A percentile compares a stretch with the other conserved stretches of the same genome.
phyloP scores from a whole-genome alignment of 495 filamentous ascomycete genomes.

The Hypoxylon lienhwacheense region DNA sequence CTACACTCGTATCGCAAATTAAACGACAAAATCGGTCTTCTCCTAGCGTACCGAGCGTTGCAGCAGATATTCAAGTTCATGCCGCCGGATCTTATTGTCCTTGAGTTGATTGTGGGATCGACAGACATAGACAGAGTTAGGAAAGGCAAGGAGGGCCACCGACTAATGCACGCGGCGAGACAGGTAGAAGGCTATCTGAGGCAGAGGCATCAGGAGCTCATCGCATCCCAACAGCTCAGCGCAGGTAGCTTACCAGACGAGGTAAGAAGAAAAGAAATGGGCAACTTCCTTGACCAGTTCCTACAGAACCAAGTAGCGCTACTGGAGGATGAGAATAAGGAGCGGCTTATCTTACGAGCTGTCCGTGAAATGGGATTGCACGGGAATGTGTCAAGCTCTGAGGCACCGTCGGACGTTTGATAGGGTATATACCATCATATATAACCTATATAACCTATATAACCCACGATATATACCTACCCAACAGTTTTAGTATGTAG shows the following conservation, averaged over 20 bases:
- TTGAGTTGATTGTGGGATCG: slow-evolving; percentile 46
- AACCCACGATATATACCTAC: too few species aligned
- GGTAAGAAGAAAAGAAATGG: slow-evolving; percentile 29
- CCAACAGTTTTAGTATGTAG: too few species aligned
- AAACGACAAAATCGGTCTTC: slow-evolving; percentile 54
- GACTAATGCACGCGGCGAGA: slow-evolving; percentile 38
- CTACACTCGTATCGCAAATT: slow-evolving; percentile 51
- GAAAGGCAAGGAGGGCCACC: slow-evolving; percentile 39
- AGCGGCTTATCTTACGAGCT: slow-evolving; percentile 45
- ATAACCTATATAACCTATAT: background rate
- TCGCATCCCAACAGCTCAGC: slow-evolving; percentile 13
- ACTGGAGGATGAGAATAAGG: slow-evolving; percentile 41
- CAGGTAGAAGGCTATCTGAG: slow-evolving; percentile 38
- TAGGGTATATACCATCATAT: background rate
- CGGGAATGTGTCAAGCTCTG: background rate
- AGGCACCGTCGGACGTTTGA: background rate
- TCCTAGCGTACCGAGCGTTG: slow-evolving; percentile 63
- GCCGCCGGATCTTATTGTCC: slow-evolving; percentile 45
- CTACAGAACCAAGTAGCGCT: slow-evolving; percentile 36
- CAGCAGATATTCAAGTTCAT: slow-evolving; percentile 55
- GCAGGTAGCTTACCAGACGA: slow-evolving; percentile 14
- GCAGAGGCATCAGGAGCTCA: slow-evolving; percentile 24
- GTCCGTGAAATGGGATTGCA: slow-evolving; percentile 61
- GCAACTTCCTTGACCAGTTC: slow-evolving; percentile 31
- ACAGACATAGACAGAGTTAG: slow-evolving; percentile 39